Percentiles rank a stretch among this genome's conserved stretches.
Evolutionary conservation across 1,284 basidiomycete species (phyloP).

Genomic region (Melampsora abietis-canadensis): DNA sequence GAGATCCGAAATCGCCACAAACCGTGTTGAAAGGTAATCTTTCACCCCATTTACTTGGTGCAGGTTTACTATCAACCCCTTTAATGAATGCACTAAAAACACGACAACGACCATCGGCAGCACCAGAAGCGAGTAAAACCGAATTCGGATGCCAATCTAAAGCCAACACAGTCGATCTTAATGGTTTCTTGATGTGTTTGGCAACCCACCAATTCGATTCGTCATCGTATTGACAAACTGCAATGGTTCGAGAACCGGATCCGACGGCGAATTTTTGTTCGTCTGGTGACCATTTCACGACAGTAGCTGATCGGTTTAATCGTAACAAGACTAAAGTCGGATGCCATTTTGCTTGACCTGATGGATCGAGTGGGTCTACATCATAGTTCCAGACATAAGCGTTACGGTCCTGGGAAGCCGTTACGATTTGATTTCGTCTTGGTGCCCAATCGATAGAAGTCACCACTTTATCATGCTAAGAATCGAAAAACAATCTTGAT

Average conservation of each 20-base stretch:
- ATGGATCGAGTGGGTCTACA: conserved; percentile 66
- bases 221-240: conserved; percentile 88
- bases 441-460: conserved; percentile 99
- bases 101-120: conserved; percentile 89
- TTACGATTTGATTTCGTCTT: conserved; percentile 91
- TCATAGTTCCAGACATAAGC: conserved; percentile 90
- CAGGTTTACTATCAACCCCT: conserved; percentile 89
- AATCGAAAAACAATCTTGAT: too few species aligned
- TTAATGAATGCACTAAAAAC: conserved; percentile 99
- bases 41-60: conserved; percentile 90
- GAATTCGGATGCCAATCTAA: conserved; percentile 98
- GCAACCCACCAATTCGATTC: conserved; percentile 99
- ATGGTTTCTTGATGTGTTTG: conserved; percentile 94
- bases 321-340: conserved; percentile 93
- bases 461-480: conserved; percentile 95
- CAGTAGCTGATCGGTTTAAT: conserved; percentile 92
- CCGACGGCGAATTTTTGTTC: conserved; percentile 99
- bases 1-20: conserved; percentile 85
- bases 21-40: conserved; percentile 96
- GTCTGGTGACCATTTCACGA: conserved; percentile 91
- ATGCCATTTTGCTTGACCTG: conserved; percentile 73
- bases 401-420: conserved; percentile 95
- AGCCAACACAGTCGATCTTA: conserved; percentile 84
- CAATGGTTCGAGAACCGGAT: conserved; percentile 87
- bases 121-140: conserved; percentile 87